Evolutionary conservation across 768 basidiomycete genomes (phyloP).

Genomic region (Mycena olivaceomarginata): DNA sequence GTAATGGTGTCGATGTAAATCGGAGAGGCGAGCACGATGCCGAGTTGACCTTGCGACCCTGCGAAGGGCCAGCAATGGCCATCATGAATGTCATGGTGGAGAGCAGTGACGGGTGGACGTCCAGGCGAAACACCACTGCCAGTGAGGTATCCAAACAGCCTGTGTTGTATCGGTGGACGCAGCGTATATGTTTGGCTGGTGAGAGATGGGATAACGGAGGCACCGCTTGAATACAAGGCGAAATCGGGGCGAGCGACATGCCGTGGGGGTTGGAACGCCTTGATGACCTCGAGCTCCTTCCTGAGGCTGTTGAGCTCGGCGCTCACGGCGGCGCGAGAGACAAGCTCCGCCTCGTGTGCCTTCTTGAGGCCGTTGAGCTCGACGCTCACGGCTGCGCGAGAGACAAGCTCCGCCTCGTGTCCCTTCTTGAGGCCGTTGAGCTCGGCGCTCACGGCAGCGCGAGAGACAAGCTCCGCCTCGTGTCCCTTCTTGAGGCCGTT

Average conservation of each 20-base stretch:
- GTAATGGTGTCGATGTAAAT: constrained; percentile 85
- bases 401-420: too few species aligned
- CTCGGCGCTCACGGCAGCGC: too few species aligned
- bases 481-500: constrained; percentile 60
- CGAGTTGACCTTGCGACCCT: constrained; percentile 87
- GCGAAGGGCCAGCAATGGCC: constrained; percentile 96
- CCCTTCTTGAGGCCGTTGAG: too few species aligned
- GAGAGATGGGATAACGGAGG: constrained; percentile 39
- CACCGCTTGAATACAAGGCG: constrained; percentile 90
- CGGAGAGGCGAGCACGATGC: constrained; percentile 85
- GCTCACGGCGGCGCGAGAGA: too few species aligned
- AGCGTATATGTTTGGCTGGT: too few species aligned
- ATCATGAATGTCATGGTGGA: constrained; percentile 72
- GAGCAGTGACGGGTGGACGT: constrained; percentile 78
- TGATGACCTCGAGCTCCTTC: neutral
- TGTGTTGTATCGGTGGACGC: too few species aligned
- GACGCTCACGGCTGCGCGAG: too few species aligned
- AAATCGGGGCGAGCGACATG: constrained; percentile 87
- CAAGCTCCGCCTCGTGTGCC: too few species aligned
- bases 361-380: too few species aligned
- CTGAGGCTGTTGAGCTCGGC: too few species aligned
- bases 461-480: neutral
- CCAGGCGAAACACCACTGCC: constrained; percentile 80
- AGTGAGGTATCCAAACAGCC: constrained; percentile 72
- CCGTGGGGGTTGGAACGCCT: constrained; percentile 2